Evolutionary conservation across 768 basidiomycete genomes (phyloP), one percentile per base, ranked within the genome.

Genomic region (Mycena capillaripes): DNA sequence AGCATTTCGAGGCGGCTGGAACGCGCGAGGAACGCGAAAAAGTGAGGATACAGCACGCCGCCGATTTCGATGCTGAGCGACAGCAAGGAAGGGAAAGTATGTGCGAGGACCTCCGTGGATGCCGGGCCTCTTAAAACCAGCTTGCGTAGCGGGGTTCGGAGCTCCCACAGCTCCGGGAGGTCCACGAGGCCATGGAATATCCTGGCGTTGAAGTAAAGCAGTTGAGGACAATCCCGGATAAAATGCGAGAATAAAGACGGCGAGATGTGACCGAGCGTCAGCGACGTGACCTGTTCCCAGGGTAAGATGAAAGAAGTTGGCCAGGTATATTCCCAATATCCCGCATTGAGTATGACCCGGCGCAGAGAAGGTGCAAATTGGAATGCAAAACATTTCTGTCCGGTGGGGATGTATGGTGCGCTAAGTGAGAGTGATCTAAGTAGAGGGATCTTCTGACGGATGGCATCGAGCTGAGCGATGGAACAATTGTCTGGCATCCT

Each of bases 1-100:
- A 74, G 55, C 73, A 74, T 74, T 40, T 74, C 73, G 23, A 74
- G 73, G 32, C n/a, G 73, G 25, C 44, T 52, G 17, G 65, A 63
- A 0, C 69, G 69, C 27, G 55, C 56, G 21, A 74, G 61, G 46
- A 70, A 66, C 46, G 73, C 53, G 30, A 58, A 55, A 1, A 71
- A 53, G 25, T 71, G 65, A 19, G 70, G 73, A 5, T 68, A 36
- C 23, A 46, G 46, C 1, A 46, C n/a, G n/a, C n/a, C n/a, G 36
- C 17, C 8, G 23, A 71, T 55, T 29, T 27, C 50, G 36, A 71
- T 30, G 53, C 25, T 57, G 25, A 74, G 60, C 1, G 60, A 60
- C 4, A 50, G 44, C 44, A 74, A 36, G 17, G 57, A 36, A 0
- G 73, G 73, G 38, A 74, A 71, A 16, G 9, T 58, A 48, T 58